Evolutionary conservation across 2,329 filamentous ascomycete genomes (phyloP), one percentile per base, ranked within the genome.

Genomic region (Lachnum nothofagi): DNA sequence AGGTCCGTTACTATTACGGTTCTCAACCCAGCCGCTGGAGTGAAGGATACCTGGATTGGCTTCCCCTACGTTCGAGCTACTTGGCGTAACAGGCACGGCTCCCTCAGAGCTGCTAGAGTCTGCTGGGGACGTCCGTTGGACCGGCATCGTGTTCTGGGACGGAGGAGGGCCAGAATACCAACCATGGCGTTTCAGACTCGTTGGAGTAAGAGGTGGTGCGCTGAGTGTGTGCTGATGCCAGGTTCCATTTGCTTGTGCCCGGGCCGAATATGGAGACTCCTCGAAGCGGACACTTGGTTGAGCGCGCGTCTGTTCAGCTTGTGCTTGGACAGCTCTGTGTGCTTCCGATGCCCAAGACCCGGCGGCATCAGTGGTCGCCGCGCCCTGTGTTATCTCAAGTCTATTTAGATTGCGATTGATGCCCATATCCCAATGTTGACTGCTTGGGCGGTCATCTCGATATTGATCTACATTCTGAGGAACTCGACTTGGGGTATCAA

Each of bases 111-210:
- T 75, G 42, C 73, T 76, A 0, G 75, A 78, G 48, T 76, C 76
- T 56, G 76, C 76, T 1, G 76, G 76, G 2, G 76, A 78, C 0
- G 74, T 76, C 10, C 76, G 71, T 44, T 75, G 73, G 7, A 60
- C 56, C 22, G 58, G 59, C 58, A 56, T 7, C 60, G 51, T 22
- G 42, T 44, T 66, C 57, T 46, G 62, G 52, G 29, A 58, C 9
- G 51, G 39, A n/a, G 71, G 53, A 22, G 76, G 75, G 9, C 75
- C 77, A 49, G 87, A 80, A 59, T 88, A 88, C 85, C 85, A 90
- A 1, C 77, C 86, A 51, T 84, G 82, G 2, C 86, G 77, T 62
- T 86, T 87, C 24, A 70, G 71, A 54, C 80, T 81, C 7, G 80
- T 75, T 3, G 78, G 72, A 0, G 78, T 80, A 8, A 77, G 68